These are phyloP conservation scores for Microbotryum intermedium DNA, from an alignment of 1,284 basidiomycete genomes.

Conservation along the genomic window DNA sequence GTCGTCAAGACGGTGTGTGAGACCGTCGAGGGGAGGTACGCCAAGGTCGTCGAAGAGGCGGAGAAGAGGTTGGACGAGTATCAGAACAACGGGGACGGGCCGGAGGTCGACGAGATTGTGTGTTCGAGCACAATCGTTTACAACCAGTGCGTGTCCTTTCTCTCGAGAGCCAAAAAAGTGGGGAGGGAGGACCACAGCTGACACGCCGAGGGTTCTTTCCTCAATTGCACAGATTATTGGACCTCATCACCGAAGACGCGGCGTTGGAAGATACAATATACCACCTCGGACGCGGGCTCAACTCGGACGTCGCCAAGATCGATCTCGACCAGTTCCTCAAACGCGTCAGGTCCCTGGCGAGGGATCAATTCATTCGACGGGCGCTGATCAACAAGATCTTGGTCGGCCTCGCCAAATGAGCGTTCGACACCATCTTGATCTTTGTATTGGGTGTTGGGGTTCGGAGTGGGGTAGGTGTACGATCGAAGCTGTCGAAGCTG, in stretches of 20 bases:
- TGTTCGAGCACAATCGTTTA: slow-evolving; percentile 91
- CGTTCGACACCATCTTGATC: too few relatives aligned
- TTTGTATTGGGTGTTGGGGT: too few relatives aligned
- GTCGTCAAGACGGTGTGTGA: slow-evolving; percentile 89
- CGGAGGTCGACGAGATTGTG: slow-evolving; percentile 83
- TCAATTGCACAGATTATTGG: slow-evolving; percentile 68
- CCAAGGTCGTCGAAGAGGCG: slow-evolving; percentile 54
- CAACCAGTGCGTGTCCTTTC: slow-evolving; percentile 65
- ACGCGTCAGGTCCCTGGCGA: slow-evolving; percentile 76
- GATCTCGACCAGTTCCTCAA: slow-evolving; percentile 87
- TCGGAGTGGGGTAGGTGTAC: too few relatives aligned
- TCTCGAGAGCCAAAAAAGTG: neutral
- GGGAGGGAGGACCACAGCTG: neutral
- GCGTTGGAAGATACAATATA: slow-evolving; percentile 98
- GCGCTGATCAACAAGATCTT: slow-evolving; percentile 36
- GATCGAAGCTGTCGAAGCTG: too few relatives aligned
- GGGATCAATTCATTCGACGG: slow-evolving; percentile 84
- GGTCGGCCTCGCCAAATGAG: slow-evolving; percentile 17
- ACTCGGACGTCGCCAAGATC: slow-evolving; percentile 63
- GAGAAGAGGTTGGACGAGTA: slow-evolving; percentile 62
- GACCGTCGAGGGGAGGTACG: slow-evolving; percentile 60
- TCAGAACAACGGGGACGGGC: slow-evolving; percentile 58
- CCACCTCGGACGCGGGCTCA: slow-evolving; percentile 87
- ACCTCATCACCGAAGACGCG: slow-evolving; percentile 95
- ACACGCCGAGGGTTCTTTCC: neutral